Evolutionary conservation across 768 basidiomycete species (phyloP), one percentile per base, ranked within the genome.

Genomic region (Rhodotorula babjevae): DNA sequence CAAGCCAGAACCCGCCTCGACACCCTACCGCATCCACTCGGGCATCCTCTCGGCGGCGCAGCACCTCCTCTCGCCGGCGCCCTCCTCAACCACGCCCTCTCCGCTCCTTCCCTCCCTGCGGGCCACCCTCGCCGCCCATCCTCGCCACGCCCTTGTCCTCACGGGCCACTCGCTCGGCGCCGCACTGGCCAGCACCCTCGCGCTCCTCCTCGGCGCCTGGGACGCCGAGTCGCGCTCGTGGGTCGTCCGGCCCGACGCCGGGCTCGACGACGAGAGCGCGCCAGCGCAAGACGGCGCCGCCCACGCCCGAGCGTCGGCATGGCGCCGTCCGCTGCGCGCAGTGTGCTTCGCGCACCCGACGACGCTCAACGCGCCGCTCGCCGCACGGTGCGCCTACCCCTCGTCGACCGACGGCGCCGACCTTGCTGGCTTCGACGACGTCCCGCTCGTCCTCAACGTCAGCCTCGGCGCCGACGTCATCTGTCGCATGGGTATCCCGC

Each of bases 281-380:
- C 44, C 14, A 46, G 44, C 14, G 6, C 44, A 11, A 46, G 44
- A 42, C 9, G 42, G 44, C 14, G 44, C 2, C 25, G 40, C 9
- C 36, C 27, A 7, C 19, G 31, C 11, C 47, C 33, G 33, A 12
- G 33, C 2, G 7, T 56, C n/a, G 29, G 16, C 57, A 14, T 36
- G 36, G 36, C 36, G 36, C 9, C 68, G 71, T 1, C 59, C 68
- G 3, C 10, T 72, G n/a, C 61, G 69, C 27, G 68, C 71, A 0
- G 50, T 76, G 31, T 65, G 62, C 44, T 73, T 76, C 56, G 75
- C 75, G 1, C 75, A 76, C 42, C 75, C 75, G 21, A 67, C 71
- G n/a, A 72, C 71, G 2, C 50, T 72, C 59, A 68, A 69, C 59
- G 49, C 27, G 8, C 44, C 62, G 2, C 71, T 76, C 60, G 65